Percentiles rank a stretch among this genome's conserved stretches.
Conservation (phyloP, 441 rosid genomes). For the Pelargonium myrrhifolium region DNA sequence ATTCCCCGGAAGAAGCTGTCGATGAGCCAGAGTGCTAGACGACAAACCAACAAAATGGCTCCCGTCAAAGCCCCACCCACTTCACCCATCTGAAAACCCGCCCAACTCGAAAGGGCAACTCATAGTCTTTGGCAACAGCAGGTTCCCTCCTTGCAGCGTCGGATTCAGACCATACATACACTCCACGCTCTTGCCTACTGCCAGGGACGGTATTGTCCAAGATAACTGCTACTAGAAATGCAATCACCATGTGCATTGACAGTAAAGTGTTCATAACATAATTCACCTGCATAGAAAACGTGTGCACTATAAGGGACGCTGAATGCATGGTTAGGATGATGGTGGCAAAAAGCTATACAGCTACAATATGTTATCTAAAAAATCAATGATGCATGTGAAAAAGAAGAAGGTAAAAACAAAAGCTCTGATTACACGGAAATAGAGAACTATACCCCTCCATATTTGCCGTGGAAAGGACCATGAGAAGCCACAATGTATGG, state of each 20-base stretch:
- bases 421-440: neutral
- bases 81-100: constrained; percentile 87
- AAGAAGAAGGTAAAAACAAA: neutral
- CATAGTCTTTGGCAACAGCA: constrained; percentile 73
- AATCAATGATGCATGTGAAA: too few relatives aligned
- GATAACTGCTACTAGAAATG: constrained; percentile 79
- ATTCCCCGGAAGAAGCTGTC: constrained; percentile 6
- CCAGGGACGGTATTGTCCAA: constrained; percentile 95
- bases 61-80: constrained; percentile 76
- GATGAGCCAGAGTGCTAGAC: constrained; percentile 20
- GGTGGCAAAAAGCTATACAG: neutral
- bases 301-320: neutral
- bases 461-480: constrained; percentile 66
- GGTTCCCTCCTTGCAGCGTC: constrained; percentile 82
- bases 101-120: constrained; percentile 75
- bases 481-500: constrained; percentile 86
- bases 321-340: too few relatives aligned
- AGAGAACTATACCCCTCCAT: constrained; percentile 46
- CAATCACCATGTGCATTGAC: constrained; percentile 76
- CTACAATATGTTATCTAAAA: neutral
- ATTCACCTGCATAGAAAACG: constrained; percentile 56
- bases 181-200: constrained; percentile 81
- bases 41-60: neutral
- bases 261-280: constrained; percentile 73
- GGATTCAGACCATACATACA: constrained; percentile 79